Conservation (phyloP, 495 filamentous ascomycete species). For the Penicillium waksmanii region DNA sequence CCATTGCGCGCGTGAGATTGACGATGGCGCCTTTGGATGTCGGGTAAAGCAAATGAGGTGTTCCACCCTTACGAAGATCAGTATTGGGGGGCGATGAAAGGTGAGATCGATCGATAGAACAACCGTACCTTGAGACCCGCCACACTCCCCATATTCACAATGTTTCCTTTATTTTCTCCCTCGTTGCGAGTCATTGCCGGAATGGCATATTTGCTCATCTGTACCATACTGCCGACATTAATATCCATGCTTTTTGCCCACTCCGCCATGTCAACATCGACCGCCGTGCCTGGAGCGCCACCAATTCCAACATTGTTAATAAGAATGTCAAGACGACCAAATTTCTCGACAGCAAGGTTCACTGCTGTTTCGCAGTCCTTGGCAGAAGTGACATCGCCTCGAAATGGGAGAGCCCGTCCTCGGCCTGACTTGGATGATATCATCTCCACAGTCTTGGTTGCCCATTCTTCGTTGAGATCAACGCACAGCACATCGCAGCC, state of each 20-base stretch:
- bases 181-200: slow-evolving; percentile 57
- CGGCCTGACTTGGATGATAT: slow-evolving; percentile 35
- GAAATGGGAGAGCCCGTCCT: slow-evolving; percentile 40
- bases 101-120: background rate
- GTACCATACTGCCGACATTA: slow-evolving; percentile 63
- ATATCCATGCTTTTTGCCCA: slow-evolving; percentile 58
- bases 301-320: slow-evolving; percentile 61
- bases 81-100: background rate
- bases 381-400: slow-evolving; percentile 54
- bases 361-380: slow-evolving; percentile 50
- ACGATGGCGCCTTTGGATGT: slow-evolving; percentile 63
- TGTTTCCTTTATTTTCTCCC: slow-evolving; percentile 41
- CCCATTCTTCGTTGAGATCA: slow-evolving; percentile 51
- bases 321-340: slow-evolving; percentile 57
- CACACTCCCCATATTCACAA: slow-evolving; percentile 62
- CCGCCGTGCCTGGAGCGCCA: slow-evolving; percentile 56
- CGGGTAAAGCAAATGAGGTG: slow-evolving; percentile 62
- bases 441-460: slow-evolving; percentile 52
- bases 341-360: slow-evolving; percentile 38
- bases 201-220: slow-evolving; percentile 58
- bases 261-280: slow-evolving; percentile 55
- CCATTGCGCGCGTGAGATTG: slow-evolving; percentile 63
- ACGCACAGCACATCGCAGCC: slow-evolving; percentile 58
- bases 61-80: slow-evolving; percentile 48
- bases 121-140: slow-evolving; percentile 43